Base-by-base conservation (phyloP, 2,329 filamentous ascomycete species). In the Graphilbum sp. region DNA sequence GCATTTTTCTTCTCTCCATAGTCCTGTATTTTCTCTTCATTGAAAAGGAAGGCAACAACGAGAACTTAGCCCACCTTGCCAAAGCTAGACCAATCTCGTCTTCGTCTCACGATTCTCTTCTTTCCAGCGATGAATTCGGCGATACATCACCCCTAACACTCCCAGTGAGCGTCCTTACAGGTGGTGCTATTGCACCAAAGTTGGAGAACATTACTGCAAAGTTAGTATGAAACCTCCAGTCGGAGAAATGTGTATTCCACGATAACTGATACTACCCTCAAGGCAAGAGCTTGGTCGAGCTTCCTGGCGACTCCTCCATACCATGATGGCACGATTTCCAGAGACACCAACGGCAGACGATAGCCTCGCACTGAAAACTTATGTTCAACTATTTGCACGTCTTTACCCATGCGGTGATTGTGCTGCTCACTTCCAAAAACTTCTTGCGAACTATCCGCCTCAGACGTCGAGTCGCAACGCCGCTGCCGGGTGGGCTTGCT, bases 171-270 rank as follows among this genome's bases (percentile, higher is more conserved):
- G 56, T 79, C 16, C 62, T 85, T 18, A 64, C 67, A 16, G 81
- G 80, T 40, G 73, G 73, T 39, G 77, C 75, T 4, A 88, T 86
- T 50, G 82, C 82, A 36, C 78, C 81, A 1, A 86, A 84, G 58
- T 63, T 90, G 38, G 83, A 82, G 52, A 90, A 90, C 58, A 81
- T 79, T 43, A 90, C 83, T 7, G 63, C 74, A 38, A 90, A 88
- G 76, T 79, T 62, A 36, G 65, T 36, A n/a, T n/a, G n/a, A n/a
- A n/a, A n/a, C n/a, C n/a, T n/a, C n/a, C n/a, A n/a, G n/a, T n/a
- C n/a, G n/a, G n/a, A n/a, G n/a, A n/a, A n/a, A n/a, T n/a, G n/a
- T n/a, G n/a, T n/a, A n/a, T n/a, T n/a, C n/a, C n/a, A n/a, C n/a
- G n/a, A n/a, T n/a, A n/a, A n/a, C n/a, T n/a, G 3, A 4, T 6